phyloP scores from a whole-genome alignment of 176 grass and related monocot species.

The Paspalum vaginatum region DNA sequence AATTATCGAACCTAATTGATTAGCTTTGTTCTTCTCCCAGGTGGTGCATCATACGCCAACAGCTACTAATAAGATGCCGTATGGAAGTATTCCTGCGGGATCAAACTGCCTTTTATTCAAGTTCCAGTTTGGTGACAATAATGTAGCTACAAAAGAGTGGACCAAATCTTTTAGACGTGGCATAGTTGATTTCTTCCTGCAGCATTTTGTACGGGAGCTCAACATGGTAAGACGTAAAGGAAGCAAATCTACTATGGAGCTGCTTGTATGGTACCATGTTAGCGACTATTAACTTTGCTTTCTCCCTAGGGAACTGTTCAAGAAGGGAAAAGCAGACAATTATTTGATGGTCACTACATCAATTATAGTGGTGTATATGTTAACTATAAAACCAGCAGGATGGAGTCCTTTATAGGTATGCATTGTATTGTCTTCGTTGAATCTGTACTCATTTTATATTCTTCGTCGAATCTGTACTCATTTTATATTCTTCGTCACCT shows the following conservation, averaged over 20 bases:
- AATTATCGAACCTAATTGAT: neutral
- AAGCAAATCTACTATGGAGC: neutral
- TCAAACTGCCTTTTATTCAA: neutral
- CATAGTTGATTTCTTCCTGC: neutral
- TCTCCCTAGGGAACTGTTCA: neutral
- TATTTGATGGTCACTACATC: neutral
- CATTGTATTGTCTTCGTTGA: neutral
- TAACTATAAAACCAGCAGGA: neutral
- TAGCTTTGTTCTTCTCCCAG: neutral
- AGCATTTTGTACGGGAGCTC: neutral
- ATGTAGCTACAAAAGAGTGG: neutral
- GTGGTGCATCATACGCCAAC: slow-evolving; percentile 1
- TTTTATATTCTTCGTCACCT: neutral
- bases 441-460: neutral
- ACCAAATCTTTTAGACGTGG: neutral
- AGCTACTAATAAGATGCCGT: neutral
- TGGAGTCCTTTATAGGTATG: neutral
- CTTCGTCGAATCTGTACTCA: neutral
- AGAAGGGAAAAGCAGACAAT: neutral
- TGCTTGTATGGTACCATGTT: neutral
- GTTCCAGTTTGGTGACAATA: neutral
- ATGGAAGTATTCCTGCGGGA: neutral
- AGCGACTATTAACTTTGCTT: neutral
- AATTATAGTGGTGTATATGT: neutral
- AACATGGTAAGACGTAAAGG: neutral